These are phyloP conservation scores for Hyaloperonospora arabidopsidis DNA, from an alignment of 352 stramenopile species.

Conservation along the genomic window DNA sequence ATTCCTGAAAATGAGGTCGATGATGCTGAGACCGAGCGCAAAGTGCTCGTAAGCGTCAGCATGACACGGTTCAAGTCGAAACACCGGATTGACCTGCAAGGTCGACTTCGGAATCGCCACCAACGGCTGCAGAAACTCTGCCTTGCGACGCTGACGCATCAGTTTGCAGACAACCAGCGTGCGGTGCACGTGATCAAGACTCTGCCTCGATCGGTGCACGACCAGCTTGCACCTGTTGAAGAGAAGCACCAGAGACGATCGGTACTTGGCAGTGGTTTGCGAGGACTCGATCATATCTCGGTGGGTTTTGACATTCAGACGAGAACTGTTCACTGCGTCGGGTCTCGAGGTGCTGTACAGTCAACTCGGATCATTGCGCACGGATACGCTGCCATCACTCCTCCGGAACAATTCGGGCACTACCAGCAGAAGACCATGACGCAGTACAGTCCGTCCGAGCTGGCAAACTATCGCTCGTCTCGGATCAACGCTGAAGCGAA, in stretches of 20 bases:
- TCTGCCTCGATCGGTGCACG: constrained; percentile 48
- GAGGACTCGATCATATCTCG: constrained; percentile 42
- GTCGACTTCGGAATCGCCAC: constrained; percentile 29
- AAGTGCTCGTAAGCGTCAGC: constrained; percentile 34
- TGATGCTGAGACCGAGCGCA: constrained; percentile 9
- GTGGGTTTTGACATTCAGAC: constrained; percentile 56
- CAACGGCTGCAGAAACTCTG: constrained; percentile 49
- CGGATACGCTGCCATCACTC: constrained; percentile 46
- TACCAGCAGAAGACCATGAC: constrained; percentile 19
- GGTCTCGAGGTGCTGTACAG: constrained; percentile 16
- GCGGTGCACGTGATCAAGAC: constrained; percentile 56
- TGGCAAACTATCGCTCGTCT: constrained; percentile 31
- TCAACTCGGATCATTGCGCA: constrained; percentile 47
- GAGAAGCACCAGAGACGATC: constrained; percentile 37
- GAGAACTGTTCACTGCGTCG: constrained; percentile 23
- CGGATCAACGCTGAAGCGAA: constrained; percentile 58
- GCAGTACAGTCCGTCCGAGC: constrained; percentile 21
- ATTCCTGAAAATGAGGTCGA: constrained; percentile 7
- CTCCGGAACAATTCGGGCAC: constrained; percentile 30
- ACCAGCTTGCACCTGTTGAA: constrained; percentile 39
- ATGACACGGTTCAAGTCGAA: constrained; percentile 38
- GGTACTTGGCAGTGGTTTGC: constrained; percentile 30
- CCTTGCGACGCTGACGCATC: constrained; percentile 40
- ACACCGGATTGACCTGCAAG: constrained; percentile 24
- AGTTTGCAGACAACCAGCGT: constrained; percentile 35